Percentiles rank a stretch among this genome's conserved stretches.
Evolutionary conservation across 805 yeast species (phyloP).

Genomic region (Torulaspora indica): DNA sequence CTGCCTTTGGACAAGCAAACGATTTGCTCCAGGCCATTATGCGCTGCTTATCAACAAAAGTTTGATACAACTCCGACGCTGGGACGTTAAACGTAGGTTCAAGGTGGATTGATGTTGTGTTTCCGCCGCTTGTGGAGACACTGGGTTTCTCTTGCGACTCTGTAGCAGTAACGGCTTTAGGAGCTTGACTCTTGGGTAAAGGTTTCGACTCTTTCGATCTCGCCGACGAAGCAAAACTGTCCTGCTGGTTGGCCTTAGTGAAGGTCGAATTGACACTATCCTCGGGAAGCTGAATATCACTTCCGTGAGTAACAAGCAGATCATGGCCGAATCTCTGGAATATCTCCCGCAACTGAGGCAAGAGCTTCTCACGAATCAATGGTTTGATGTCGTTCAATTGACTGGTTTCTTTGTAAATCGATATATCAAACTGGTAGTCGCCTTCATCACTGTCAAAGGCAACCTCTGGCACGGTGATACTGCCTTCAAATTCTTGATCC

Average conservation of each 20-base stretch:
- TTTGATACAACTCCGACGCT: constrained; percentile 76
- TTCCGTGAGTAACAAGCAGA: constrained; percentile 68
- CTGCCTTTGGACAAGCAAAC: constrained; percentile 26
- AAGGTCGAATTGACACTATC: constrained; percentile 55
- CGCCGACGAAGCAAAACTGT: constrained; percentile 21
- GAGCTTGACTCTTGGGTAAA: constrained; percentile 13
- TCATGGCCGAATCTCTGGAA: constrained; percentile 71
- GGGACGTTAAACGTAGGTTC: constrained; percentile 81
- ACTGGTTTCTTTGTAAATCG: constrained; percentile 52
- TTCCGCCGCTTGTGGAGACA: constrained; percentile 34
- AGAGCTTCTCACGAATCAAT: constrained; percentile 48
- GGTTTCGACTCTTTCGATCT: constrained; percentile 8
- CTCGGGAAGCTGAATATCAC: constrained; percentile 79
- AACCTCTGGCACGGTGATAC: constrained; percentile 81
- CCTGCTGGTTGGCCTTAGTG: constrained; percentile 48
- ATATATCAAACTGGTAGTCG: constrained; percentile 79
- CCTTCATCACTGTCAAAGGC: constrained; percentile 86
- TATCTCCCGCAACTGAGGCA: constrained; percentile 63
- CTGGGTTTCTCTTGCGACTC: constrained; percentile 15
- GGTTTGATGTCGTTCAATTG: constrained; percentile 50
- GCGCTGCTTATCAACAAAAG: constrained; percentile 70
- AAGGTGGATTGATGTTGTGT: constrained; percentile 72
- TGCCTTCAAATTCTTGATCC: constrained; percentile 53
- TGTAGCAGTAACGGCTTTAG: constrained; percentile 10
- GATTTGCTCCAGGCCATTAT: constrained; percentile 91